Conservation (phyloP, 257 asterid species). For the Ilex asprella region DNA sequence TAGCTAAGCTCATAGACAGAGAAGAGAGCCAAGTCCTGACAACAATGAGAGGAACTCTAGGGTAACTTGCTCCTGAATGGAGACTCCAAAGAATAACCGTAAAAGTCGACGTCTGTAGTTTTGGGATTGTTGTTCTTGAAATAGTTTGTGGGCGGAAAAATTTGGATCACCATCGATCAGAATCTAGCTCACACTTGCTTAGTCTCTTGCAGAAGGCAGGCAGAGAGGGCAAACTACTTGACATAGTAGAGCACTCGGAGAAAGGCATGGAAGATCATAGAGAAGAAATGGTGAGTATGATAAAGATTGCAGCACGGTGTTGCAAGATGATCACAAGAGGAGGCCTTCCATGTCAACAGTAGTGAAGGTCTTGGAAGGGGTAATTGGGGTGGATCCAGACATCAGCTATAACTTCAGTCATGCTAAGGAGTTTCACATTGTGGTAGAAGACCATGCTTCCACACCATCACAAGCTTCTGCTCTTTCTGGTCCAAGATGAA, state of each 20-base stretch:
- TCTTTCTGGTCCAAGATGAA: no score
- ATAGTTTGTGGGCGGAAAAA: not conserved
- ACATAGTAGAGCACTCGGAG: slow-evolving; percentile 9
- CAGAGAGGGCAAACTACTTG: slow-evolving; percentile 1
- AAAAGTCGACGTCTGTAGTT: slow-evolving; percentile 23
- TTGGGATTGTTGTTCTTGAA: slow-evolving; percentile 25
- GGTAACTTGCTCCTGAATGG: not conserved
- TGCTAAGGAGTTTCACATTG: no score
- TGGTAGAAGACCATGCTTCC: no score
- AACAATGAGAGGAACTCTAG: slow-evolving; percentile 26
- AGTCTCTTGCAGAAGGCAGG: slow-evolving; percentile 13
- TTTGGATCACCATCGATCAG: slow-evolving; percentile 11
- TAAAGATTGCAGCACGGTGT: slow-evolving; percentile 22
- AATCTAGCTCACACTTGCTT: slow-evolving; percentile 13
- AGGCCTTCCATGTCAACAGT: slow-evolving; percentile 31
- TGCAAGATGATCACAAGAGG: slow-evolving; percentile 5
- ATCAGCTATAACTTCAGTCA: no score
- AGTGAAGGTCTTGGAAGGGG: slow-evolving; percentile 9
- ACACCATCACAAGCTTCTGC: no score
- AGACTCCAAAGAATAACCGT: slow-evolving; percentile 25
- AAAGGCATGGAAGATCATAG: slow-evolving; percentile 16
- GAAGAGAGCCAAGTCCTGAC: slow-evolving; percentile 24
- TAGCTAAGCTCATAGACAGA: slow-evolving; percentile 24
- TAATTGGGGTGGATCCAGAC: no score
- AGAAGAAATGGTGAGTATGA: slow-evolving; percentile 8